Percentiles rank a stretch among this genome's conserved stretches.
phyloP scores from a whole-genome alignment of 768 basidiomycete genomes.

The Trametopsis cervina region DNA sequence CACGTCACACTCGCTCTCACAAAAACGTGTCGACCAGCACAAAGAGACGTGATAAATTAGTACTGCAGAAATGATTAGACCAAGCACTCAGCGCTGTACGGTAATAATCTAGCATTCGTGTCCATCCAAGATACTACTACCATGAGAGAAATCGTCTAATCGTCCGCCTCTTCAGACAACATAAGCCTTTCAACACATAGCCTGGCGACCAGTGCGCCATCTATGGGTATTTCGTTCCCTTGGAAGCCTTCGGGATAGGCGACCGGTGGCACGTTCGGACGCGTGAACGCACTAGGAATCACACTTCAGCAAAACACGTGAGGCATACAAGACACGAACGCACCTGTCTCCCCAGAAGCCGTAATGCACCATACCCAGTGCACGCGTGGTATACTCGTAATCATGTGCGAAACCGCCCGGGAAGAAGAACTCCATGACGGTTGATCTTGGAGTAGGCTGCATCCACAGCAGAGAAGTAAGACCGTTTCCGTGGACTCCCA shows the following conservation, averaged over 20 bases:
- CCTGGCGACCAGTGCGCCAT: conserved; percentile 60
- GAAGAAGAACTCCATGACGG: conserved; percentile 91
- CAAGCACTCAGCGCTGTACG: too few relatives aligned
- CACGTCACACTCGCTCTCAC: too few relatives aligned
- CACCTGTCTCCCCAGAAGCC: conserved; percentile 79
- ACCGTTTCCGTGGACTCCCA: conserved; percentile 93
- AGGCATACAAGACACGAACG: conserved; percentile 16
- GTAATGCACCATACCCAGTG: conserved; percentile 77
- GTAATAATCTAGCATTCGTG: too few relatives aligned
- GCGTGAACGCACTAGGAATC: conserved; percentile 55
- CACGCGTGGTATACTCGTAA: conserved; percentile 76
- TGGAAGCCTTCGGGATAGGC: conserved; percentile 86
- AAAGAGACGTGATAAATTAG: too few relatives aligned
- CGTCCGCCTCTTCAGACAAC: conserved; percentile 54
- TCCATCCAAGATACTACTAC: too few relatives aligned
- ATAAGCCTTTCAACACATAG: conserved; percentile 52
- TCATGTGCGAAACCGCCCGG: conserved; percentile 80
- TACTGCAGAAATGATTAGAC: too few relatives aligned
- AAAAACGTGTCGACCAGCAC: too few relatives aligned
- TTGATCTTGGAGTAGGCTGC: conserved; percentile 74
- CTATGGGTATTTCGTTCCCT: conserved; percentile 78
- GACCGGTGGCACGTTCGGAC: conserved; percentile 60
- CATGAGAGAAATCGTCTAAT: conserved; percentile 34
- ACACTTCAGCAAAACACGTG: neutral
- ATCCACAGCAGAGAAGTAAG: conserved; percentile 88